Evolutionary conservation across 2,329 filamentous ascomycete genomes (phyloP).

Genomic region (Aspergillus fumigatus): DNA sequence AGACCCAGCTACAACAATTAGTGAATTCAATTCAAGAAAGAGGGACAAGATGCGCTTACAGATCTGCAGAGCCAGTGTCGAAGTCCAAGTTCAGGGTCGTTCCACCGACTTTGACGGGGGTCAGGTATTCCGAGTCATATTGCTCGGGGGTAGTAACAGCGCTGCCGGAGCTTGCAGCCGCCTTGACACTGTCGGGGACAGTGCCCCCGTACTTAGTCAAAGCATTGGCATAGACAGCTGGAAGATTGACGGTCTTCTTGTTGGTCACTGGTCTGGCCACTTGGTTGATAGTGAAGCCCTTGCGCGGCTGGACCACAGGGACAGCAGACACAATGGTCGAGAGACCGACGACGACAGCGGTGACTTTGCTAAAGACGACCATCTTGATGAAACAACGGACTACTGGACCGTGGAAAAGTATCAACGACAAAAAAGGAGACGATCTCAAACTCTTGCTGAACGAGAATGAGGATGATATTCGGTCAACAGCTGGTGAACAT

Average conservation of each 20-base stretch:
- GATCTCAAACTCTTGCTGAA: constrained; percentile 7
- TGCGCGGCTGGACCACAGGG: constrained; percentile 20
- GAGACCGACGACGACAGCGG: constrained; percentile 23
- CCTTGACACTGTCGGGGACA: constrained; percentile 26
- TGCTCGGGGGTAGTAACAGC: constrained; percentile 43
- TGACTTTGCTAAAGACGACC: constrained; percentile 32
- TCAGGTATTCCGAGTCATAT: constrained; percentile 56
- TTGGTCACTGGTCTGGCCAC: constrained; percentile 14
- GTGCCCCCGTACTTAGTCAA: constrained; percentile 27
- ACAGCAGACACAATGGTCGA: constrained; percentile 25
- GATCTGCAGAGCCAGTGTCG: constrained; percentile 65
- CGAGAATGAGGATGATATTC: constrained; percentile 12
- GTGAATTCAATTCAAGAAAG: neutral
- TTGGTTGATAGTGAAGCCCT: constrained; percentile 32
- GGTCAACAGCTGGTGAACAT: constrained; percentile 7
- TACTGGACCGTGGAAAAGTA: neutral
- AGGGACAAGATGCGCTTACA: constrained; percentile 44
- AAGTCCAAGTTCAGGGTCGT: constrained; percentile 63
- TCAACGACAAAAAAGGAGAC: constrained; percentile 8
- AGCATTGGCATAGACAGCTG: constrained; percentile 24
- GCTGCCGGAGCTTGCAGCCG: constrained; percentile 28
- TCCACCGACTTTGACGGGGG: constrained; percentile 60
- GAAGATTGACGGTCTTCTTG: constrained; percentile 23
- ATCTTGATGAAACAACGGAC: constrained; percentile 18
- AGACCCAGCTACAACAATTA: constrained; percentile 54